Base-by-base conservation (phyloP, 129 eudicot species). In the Lonicera japonica region DNA sequence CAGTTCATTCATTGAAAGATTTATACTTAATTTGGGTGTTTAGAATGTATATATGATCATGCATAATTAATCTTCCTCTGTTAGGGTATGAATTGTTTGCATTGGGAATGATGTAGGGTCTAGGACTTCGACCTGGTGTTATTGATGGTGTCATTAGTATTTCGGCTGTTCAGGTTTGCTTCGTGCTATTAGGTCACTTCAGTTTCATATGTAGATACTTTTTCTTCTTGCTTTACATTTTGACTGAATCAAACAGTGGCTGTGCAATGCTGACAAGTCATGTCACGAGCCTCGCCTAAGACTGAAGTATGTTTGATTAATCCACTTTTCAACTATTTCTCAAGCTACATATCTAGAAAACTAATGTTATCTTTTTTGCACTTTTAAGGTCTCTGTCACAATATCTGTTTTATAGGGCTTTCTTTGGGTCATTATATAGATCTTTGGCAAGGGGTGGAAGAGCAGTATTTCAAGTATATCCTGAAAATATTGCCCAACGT, bases 211-310 rank as follows among this genome's bases (percentile, higher is more conserved):
- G n/a, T n/a, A n/a, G n/a, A n/a, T n/a, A n/a, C 38, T 52, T 25
- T 17, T n/a, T 17, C 4, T 54, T 19, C 9, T 21, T 19, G 11
- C 54, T 60, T 40, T 63, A 57, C 43, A 16, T 41, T 64, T 45
- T 51, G 58, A 41, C 69, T 72, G 54, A 58, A 34, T 63, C 54
- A 19, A 65, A 62, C 84, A 88, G 99, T 92, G 99, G 99, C 63
- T 92, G 67, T 85, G 99, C 83, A 87, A 88, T 72, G 99, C 99
- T 62, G 99, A 92, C 82, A 92, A 85, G 78, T 92, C 99, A 57
- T 92, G 76, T 61, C 99, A 92, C 43, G 96, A 92, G 70, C 99
- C 99, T 43, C 88, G 99, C 17, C 58, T 87, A 63, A 87, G 96
- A 80, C 75, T 88, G 62, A 92, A 83, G 99, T 92, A 88, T 68